Conservation (phyloP, 805 yeast species). For the Schizosaccharomyces lindneri region DNA sequence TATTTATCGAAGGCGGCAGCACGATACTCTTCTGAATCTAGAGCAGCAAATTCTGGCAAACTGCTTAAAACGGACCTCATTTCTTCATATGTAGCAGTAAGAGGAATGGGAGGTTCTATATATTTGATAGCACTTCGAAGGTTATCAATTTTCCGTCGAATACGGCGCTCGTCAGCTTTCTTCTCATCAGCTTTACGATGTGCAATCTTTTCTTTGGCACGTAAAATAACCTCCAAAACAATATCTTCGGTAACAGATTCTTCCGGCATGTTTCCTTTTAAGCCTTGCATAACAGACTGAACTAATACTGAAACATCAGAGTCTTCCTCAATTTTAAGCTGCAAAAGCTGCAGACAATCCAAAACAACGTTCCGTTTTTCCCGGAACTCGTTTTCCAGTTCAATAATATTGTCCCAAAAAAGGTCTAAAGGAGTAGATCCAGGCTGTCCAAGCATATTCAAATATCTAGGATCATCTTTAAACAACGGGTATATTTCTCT, state of each 20-base stretch:
- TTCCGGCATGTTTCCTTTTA: conserved; percentile 2
- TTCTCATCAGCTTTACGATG: conserved; percentile 11
- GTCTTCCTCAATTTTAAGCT: conserved; percentile 10
- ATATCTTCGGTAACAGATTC: conserved; percentile 6
- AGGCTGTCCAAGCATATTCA: conserved; percentile 39
- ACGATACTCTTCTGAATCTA: conserved; percentile 15
- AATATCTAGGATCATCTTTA: conserved; percentile 31
- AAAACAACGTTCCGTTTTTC: conserved; percentile 36
- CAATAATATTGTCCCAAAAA: conserved; percentile 50
- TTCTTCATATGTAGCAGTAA: conserved; percentile 17
- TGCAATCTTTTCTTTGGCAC: conserved; percentile 5
- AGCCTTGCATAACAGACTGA: conserved; percentile 8
- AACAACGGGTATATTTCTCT: conserved; percentile 25
- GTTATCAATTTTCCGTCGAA: conserved; percentile 13
- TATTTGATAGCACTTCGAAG: conserved; percentile 12
- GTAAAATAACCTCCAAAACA: conserved; percentile 4
- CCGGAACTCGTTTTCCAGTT: conserved; percentile 27
- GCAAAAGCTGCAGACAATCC: conserved; percentile 21
- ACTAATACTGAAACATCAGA: conserved; percentile 9
- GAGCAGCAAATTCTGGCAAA: conserved; percentile 15
- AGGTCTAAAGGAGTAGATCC: conserved; percentile 61
- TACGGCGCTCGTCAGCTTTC: conserved; percentile 11
- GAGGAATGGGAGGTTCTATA: conserved; percentile 12
- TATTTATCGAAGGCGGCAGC: conserved; percentile 16
- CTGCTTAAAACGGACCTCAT: conserved; percentile 13